Evolutionary conservation across 2,329 filamentous ascomycete genomes (phyloP).

Genomic region (Alternaria conjuncta): DNA sequence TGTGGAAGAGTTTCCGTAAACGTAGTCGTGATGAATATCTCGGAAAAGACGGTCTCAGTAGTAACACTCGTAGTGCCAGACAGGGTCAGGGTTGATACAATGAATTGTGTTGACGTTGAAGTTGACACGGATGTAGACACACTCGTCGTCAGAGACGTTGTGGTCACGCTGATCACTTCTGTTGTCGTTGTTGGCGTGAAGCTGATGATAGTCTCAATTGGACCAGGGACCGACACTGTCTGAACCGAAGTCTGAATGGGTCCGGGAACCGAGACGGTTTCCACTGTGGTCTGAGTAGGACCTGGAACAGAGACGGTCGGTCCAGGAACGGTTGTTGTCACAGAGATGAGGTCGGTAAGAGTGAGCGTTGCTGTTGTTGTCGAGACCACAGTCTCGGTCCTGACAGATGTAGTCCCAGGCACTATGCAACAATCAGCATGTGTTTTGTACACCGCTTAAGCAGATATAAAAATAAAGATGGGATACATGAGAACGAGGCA

Average conservation of each 20-base stretch:
- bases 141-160: constrained; percentile 4
- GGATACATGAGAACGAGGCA: background rate
- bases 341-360: constrained; percentile 7
- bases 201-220: constrained; percentile 4
- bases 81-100: constrained; percentile 2
- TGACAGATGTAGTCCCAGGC: constrained; percentile 12
- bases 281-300: constrained; percentile 14
- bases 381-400: constrained; percentile 20
- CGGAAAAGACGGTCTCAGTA: background rate
- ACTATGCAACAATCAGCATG: constrained; percentile 5
- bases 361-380: constrained; percentile 13
- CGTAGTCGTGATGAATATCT: constrained; percentile 5
- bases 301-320: constrained; percentile 19
- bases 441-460: background rate
- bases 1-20: constrained; percentile 8
- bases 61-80: constrained; percentile 1
- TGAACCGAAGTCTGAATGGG: constrained; percentile 13
- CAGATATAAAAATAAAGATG: background rate
- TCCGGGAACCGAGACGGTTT: constrained; percentile 10
- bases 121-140: constrained; percentile 10
- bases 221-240: constrained; percentile 2
- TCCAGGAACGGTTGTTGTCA: constrained; percentile 8
- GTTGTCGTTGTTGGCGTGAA: constrained; percentile 8
- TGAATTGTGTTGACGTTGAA: constrained; percentile 3
- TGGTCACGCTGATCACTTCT: constrained; percentile 1